Evolutionary conservation across 2,329 filamentous ascomycete genomes (phyloP), one percentile per base, ranked within the genome.

Genomic region (Epichloe bromicola): DNA sequence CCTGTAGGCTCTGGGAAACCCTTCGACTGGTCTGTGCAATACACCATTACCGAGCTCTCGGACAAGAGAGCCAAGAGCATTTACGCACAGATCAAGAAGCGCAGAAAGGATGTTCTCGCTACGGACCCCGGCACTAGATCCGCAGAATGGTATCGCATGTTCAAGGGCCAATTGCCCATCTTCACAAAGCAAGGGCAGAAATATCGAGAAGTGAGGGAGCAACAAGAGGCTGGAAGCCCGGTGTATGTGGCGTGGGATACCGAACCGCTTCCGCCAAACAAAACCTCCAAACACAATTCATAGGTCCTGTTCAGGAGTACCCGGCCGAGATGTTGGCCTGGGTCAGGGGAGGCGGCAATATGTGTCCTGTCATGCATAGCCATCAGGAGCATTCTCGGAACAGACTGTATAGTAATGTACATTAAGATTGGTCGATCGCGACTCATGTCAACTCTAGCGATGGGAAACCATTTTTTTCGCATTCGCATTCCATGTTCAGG

Each of bases 11-110:
- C 44, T 65, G 48, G 0, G 34, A 59, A 14, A 19, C 10, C 5
- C 1, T 52, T 65, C 62, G 52, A 80, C 56, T 96, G 90, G 90
- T 65, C 69, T 0, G 71, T 96, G n/a, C 80, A 93, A 58, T 96
- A 95, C 66, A 75, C 82, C 37, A 68, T 96, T 46, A 74, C 76
- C 44, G 85, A 90, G 56, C 70, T 89, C 2, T 49, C 66, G 0
- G 56, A 58, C 3, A 55, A 63, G 0, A 68, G 71, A 10, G 78
- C 76, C 1, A 65, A 64, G 53, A 65, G 51, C 0, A 64, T 85
- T 23, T 88, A 88, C 63, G 41, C 61, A 1, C 68, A 73, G 48
- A 71, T 80, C 52, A 78, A 80, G 62, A 64, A 59, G 3, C 74
- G 85, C 15, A 77, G 87, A 12, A 68, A 65, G 44, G 70, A 70